Evolutionary conservation across 805 yeast species (phyloP).

Genomic region (Candida khao-thaluensis): DNA sequence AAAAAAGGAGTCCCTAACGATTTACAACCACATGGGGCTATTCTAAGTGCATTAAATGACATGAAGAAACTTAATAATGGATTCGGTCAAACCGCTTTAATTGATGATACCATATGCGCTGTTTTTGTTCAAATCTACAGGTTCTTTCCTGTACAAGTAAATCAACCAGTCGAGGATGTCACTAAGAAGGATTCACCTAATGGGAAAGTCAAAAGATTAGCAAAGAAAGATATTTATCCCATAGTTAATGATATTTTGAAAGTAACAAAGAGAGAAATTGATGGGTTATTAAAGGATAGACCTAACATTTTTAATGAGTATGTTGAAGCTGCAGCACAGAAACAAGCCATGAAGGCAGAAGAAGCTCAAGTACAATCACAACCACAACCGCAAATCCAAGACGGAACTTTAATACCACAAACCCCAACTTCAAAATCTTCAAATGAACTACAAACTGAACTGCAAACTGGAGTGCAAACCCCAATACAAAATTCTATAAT

Average conservation of each 20-base stretch:
- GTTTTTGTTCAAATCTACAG: conserved; percentile 53
- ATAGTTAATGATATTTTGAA: conserved; percentile 35
- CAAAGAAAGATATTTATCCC: conserved; percentile 44
- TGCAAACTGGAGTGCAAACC: no score
- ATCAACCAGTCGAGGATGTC: background rate
- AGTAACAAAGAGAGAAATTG: conserved; percentile 29
- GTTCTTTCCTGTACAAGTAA: conserved; percentile 9
- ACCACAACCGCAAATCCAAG: no score
- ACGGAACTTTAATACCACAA: no score
- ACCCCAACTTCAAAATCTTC: no score
- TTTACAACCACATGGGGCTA: conserved; percentile 21
- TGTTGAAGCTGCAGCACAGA: conserved; percentile 8
- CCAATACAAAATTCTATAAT: no score
- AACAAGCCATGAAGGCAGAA: background rate
- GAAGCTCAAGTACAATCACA: no score
- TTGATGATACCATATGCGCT: conserved; percentile 71
- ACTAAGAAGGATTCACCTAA: conserved; percentile 25
- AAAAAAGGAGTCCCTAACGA: conserved; percentile 35
- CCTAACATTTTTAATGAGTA: conserved; percentile 33
- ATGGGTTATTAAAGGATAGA: conserved; percentile 26
- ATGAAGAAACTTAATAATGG: conserved; percentile 75
- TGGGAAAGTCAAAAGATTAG: conserved; percentile 35
- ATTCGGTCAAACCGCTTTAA: conserved; percentile 70
- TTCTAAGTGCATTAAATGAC: conserved; percentile 49
- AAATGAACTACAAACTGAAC: no score